A percentile compares a stretch with the other conserved stretches of the same genome.
Evolutionary conservation across 192 early-diverging fungal genomes (phyloP).

Genomic region (Umbelopsis sp.): DNA sequence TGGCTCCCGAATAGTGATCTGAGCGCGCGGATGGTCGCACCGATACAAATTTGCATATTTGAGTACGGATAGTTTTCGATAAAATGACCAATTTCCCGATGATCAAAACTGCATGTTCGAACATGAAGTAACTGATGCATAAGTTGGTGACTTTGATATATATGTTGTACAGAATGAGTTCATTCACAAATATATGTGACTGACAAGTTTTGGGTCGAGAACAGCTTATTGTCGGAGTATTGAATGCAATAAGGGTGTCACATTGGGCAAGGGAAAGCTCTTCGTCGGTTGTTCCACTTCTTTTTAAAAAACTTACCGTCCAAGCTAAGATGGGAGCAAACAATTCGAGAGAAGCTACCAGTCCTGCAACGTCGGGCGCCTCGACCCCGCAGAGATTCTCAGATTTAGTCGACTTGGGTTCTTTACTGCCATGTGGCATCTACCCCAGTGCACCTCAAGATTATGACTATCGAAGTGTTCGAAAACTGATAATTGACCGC

Average conservation of each 20-base stretch:
- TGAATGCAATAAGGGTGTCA: neutral
- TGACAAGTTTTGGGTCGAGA: too few species aligned
- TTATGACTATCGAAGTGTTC: conserved; percentile 74
- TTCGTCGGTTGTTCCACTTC: conserved; percentile 18
- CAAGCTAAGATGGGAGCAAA: conserved; percentile 33
- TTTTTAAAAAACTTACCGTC: conserved; percentile 3
- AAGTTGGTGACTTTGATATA: too few species aligned
- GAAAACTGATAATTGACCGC: conserved; percentile 71
- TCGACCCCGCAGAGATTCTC: conserved; percentile 28
- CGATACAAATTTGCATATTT: too few species aligned
- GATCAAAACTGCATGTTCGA: too few species aligned
- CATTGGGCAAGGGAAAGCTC: neutral
- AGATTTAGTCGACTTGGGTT: conserved; percentile 63
- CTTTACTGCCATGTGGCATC: conserved; percentile 66
- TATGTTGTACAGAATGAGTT: too few species aligned
- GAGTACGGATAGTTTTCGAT: too few species aligned
- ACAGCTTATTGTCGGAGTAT: neutral
- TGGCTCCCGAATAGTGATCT: too few species aligned
- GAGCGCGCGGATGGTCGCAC: too few species aligned
- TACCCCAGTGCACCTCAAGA: conserved; percentile 72
- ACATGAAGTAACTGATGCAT: too few species aligned
- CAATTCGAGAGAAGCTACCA: conserved; percentile 28
- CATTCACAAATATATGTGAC: too few species aligned
- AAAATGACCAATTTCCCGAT: too few species aligned
- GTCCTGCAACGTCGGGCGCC: neutral